Conservation (phyloP, 2,329 filamentous ascomycete genomes). For the Helotiales sp. region DNA sequence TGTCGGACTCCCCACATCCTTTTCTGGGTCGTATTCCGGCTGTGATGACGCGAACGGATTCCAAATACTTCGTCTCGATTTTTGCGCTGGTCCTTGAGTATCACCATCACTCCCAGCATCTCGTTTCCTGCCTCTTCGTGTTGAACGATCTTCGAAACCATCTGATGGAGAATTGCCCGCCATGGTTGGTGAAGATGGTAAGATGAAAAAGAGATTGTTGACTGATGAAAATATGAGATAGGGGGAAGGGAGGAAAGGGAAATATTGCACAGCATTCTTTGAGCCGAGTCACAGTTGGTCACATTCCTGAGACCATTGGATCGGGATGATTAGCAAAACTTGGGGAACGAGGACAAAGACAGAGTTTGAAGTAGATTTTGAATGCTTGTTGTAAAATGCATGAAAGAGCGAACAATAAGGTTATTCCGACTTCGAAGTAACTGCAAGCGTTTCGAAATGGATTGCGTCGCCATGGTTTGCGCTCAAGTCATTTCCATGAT, state of each 20-base stretch:
- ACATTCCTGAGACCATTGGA: slow-evolving; percentile 7
- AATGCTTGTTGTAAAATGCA: neutral
- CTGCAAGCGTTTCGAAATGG: neutral
- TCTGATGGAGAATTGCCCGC: neutral
- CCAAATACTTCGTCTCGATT: neutral
- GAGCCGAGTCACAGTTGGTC: neutral
- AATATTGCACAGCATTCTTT: neutral
- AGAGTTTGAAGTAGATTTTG: neutral
- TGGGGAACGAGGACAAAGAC: neutral
- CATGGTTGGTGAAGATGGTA: slow-evolving; percentile 10
- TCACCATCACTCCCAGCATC: neutral
- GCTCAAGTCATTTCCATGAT: neutral
- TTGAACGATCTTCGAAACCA: neutral
- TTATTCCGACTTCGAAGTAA: neutral
- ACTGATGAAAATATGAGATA: neutral
- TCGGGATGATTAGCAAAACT: neutral
- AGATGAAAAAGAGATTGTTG: slow-evolving; percentile 6
- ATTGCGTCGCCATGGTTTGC: neutral
- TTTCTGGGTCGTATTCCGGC: neutral
- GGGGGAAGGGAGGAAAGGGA: neutral
- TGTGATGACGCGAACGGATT: neutral
- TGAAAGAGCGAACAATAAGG: neutral
- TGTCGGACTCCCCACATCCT: neutral
- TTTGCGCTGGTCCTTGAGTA: neutral
- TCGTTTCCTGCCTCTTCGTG: slow-evolving; percentile 1